Evolutionary conservation across 1,139 yeast species (phyloP).

Genomic region (Blastobotrys buckinghamii): DNA sequence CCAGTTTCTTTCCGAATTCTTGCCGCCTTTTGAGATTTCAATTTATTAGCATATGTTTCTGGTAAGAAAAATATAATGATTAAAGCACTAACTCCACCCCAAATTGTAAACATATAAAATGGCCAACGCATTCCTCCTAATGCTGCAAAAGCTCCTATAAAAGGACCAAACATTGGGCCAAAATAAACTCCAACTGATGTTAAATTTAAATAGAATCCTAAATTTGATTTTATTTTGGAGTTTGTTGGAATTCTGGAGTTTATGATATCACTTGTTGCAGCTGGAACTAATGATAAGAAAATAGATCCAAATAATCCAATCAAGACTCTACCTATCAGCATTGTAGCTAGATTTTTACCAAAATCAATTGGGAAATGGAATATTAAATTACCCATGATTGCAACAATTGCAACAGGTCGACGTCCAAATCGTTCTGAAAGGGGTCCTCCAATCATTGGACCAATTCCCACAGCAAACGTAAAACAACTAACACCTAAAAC

Average conservation of each 20-base stretch:
- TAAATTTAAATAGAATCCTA: slow-evolving; percentile 66
- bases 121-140: slow-evolving; percentile 50
- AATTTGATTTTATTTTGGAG: slow-evolving; percentile 29
- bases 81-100: slow-evolving; percentile 43
- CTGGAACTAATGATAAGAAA: slow-evolving; percentile 77
- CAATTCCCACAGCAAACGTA: slow-evolving; percentile 58
- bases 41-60: slow-evolving; percentile 59
- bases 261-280: slow-evolving; percentile 63
- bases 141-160: slow-evolving; percentile 44
- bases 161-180: slow-evolving; percentile 62
- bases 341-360: slow-evolving; percentile 63
- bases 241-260: slow-evolving; percentile 45
- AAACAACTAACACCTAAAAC: slow-evolving; percentile 53
- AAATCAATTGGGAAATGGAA: slow-evolving; percentile 58
- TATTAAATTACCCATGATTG: slow-evolving; percentile 39
- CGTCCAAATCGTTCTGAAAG: slow-evolving; percentile 60
- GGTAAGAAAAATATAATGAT: slow-evolving; percentile 50
- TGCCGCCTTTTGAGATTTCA: slow-evolving; percentile 24
- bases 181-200: slow-evolving; percentile 57
- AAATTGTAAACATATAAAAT: slow-evolving; percentile 58
- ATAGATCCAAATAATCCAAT: slow-evolving; percentile 59
- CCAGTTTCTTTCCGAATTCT: slow-evolving; percentile 50
- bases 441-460: slow-evolving; percentile 60
- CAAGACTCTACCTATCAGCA: slow-evolving; percentile 55
- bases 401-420: slow-evolving; percentile 42